Evolutionary conservation across 441 rosid species (phyloP), one percentile per base, ranked within the genome.

Genomic region (Jatropha podagrica): DNA sequence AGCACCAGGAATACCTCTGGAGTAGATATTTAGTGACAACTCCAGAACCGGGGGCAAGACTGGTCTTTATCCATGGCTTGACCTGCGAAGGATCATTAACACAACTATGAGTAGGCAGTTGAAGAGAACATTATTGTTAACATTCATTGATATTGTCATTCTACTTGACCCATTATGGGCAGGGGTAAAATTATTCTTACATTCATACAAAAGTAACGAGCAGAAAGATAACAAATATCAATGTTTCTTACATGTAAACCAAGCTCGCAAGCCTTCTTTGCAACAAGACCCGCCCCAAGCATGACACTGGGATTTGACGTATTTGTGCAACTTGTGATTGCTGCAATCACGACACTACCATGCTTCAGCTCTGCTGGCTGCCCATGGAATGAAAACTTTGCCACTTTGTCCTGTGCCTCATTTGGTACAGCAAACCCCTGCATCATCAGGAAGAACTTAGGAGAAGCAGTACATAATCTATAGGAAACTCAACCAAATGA

Each of bases 21-120:
- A 82, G 79, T 55, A 96, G 86, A 86, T 96, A 96, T 81, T 96
- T 89, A 71, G 95, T 96, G 76, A 94, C 99, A 76, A 96, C 99
- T 78, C 99, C 99, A 11, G 99, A 96, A 42, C 99, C 98, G 37
- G 99, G 99, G 38, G 98, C 99, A 82, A 96, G 99, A 86, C 99
- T 96, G 74, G 99, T 96, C 80, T 96, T 96, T 81, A 92, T 74
- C 99, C 99, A 96, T 74, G 99, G 98, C 83, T 92, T 92, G 75
- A 96, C 98, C 99, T 96, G 86, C 71, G 74, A 76, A 79, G 64
- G 73, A 76, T 65, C 37, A 27, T 52, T 56, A 52, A 73, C 46
- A 11, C 63, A 79, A 42, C 37, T 60, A 79, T 85, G 56, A 74
- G 17, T 62, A 56, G 67, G 56, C 12, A 73, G 9, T 27, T 44